Base-by-base conservation (phyloP, 176 grass and related monocot genomes). In the maize (Zea mays) region DNA sequence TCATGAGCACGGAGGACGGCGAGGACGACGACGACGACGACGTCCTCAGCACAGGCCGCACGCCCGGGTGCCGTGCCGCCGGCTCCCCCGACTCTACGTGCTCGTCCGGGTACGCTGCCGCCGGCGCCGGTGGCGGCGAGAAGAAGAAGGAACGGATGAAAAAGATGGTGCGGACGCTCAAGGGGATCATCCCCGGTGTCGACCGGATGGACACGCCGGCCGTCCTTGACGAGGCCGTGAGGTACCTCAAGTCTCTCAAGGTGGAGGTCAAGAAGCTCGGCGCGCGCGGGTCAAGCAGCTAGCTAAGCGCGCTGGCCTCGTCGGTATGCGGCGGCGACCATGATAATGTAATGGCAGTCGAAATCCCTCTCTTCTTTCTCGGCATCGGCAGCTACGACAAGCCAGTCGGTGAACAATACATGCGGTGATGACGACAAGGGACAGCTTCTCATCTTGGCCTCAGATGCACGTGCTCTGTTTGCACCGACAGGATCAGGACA, bases 211-310 rank as follows among this genome's bases (percentile, higher is more conserved):
- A 92, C 80, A 92, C 93, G 36, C 89, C 93, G 4, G 89, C 89
- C 3, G 89, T 92, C 8, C 89, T 96, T 4, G 89, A 96, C 69
- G 93, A 92, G 74, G 93, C 93, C 16, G 86, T 96, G 1, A 59
- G 87, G 38, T 96, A 96, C 76, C 86, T 96, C 77, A 96, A 96
- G 83, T 90, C 89, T 13, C 89, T 92, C 40, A 96, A 96, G 82
- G 86, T 92, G 15, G 93, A 96, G 82, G 93, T 85, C 64, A 92
- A 96, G 84, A 96, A 96, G 79, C 93, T 89, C 15, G 88, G 88
- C 52, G 57, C 36, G 69, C 85, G 86, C 44, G 84, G 84, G 58
- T 86, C 82, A 8, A 86, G 81, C 83, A 92, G 84, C 65, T 92
- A 67, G 57, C 57, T 60, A 17, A 55, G 51, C 15, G 17, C 0